These are phyloP conservation scores for Antitrichia curtipendula DNA, from an alignment of 225 moss, liverwort and hornwort species.

Conservation along the genomic window DNA sequence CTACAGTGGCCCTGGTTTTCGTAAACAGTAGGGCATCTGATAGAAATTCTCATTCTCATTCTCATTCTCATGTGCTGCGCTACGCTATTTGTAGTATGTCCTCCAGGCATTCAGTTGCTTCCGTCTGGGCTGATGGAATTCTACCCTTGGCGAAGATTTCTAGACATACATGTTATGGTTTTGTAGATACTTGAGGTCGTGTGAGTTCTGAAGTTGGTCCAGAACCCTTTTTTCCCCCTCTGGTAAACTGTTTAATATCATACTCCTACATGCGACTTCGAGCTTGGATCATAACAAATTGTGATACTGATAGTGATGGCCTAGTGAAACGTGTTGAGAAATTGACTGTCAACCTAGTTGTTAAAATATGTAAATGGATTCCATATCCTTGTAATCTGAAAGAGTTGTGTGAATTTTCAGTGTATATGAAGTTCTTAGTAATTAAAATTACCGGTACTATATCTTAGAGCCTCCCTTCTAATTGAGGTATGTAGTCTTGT, in stretches of 20 bases:
- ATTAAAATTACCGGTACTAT: not conserved
- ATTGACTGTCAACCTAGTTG: not conserved
- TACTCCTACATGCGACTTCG: not conserved
- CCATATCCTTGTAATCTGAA: not conserved
- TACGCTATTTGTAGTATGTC: not conserved
- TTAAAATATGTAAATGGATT: not conserved
- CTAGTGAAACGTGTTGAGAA: not conserved
- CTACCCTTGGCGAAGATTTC: not conserved
- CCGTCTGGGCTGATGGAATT: not conserved
- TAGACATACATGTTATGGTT: not conserved
- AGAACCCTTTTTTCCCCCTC: not conserved
- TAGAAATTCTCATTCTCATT: not conserved
- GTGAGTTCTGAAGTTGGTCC: not conserved
- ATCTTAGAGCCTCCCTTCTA: not conserved
- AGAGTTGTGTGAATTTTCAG: not conserved
- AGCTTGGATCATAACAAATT: not conserved
- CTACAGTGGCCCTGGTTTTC: not conserved
- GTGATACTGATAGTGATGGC: not conserved
- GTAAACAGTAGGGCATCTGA: not conserved
- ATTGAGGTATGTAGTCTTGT: not conserved
- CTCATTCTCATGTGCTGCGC: not conserved
- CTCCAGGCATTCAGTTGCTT: not conserved
- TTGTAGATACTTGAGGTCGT: not conserved
- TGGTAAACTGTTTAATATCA: not conserved
- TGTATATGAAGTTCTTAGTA: not conserved